phyloP scores from a whole-genome alignment of 352 stramenopile genomes.

The Phytophthora quininea region DNA sequence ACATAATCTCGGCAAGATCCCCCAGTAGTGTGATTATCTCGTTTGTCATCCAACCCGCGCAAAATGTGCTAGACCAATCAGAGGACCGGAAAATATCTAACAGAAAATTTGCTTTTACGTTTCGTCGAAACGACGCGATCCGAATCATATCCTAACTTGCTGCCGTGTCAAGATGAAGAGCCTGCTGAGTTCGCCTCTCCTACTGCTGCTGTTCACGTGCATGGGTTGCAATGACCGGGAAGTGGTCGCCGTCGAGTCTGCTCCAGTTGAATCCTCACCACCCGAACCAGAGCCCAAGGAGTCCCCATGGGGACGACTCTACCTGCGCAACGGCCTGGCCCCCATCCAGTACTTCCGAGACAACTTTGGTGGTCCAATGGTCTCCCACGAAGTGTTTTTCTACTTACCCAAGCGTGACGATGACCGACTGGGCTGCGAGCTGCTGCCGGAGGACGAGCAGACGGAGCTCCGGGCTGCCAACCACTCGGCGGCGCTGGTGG shows the following conservation, averaged over 20 bases:
- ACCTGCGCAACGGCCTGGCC: constrained; percentile 61
- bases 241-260: neutral
- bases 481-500: constrained; percentile 46
- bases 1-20: no score
- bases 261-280: neutral
- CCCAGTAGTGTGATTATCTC: no score
- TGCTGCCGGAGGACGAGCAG: constrained; percentile 38
- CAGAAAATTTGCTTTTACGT: no score
- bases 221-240: no score
- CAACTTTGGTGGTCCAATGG: constrained; percentile 52
- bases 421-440: constrained; percentile 51
- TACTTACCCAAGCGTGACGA: constrained; percentile 41
- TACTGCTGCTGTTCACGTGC: no score
- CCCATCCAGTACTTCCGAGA: constrained; percentile 83
- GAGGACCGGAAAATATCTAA: no score
- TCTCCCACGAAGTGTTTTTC: constrained; percentile 47
- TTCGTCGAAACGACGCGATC: no score
- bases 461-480: constrained; percentile 38
- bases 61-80: no score
- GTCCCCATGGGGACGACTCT: constrained; percentile 66
- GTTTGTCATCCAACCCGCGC: no score
- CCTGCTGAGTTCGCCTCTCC: no score
- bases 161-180: no score
- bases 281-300: constrained; percentile 27
- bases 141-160: no score